These are phyloP conservation scores for Hymenoscyphus occultus DNA, from an alignment of 2,329 filamentous ascomycete species.

Conservation along the genomic window DNA sequence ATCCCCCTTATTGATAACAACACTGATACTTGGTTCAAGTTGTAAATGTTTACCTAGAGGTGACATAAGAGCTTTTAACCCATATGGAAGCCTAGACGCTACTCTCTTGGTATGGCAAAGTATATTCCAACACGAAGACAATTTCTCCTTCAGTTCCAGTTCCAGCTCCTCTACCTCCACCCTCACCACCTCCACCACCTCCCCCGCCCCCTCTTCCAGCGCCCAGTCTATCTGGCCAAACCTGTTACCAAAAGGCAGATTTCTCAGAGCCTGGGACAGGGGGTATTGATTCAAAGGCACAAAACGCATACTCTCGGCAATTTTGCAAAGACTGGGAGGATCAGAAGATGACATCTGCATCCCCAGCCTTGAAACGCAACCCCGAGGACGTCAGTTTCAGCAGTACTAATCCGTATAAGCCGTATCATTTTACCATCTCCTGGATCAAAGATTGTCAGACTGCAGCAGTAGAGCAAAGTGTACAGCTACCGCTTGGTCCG, in stretches of 20 bases:
- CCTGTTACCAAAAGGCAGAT: neutral
- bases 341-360: slow-evolving; percentile 1
- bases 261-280: neutral
- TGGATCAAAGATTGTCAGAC: neutral
- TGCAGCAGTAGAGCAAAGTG: neutral
- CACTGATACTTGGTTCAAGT: too few species aligned
- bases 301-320: neutral
- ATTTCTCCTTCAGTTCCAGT: neutral
- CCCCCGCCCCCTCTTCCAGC: neutral
- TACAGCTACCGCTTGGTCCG: neutral
- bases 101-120: too few species aligned
- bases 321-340: slow-evolving; percentile 4
- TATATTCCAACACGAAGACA: too few species aligned
- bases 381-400: neutral
- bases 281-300: neutral
- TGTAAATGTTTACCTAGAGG: too few species aligned
- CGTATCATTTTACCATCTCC: neutral
- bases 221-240: neutral
- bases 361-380: neutral
- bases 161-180: neutral
- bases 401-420: neutral
- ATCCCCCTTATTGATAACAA: too few species aligned
- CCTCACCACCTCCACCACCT: neutral
- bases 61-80: too few species aligned
- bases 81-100: too few species aligned